Evolutionary conservation across 2,329 filamentous ascomycete species (phyloP), one percentile per base, ranked within the genome.

Genomic region (Penicillium sp.): DNA sequence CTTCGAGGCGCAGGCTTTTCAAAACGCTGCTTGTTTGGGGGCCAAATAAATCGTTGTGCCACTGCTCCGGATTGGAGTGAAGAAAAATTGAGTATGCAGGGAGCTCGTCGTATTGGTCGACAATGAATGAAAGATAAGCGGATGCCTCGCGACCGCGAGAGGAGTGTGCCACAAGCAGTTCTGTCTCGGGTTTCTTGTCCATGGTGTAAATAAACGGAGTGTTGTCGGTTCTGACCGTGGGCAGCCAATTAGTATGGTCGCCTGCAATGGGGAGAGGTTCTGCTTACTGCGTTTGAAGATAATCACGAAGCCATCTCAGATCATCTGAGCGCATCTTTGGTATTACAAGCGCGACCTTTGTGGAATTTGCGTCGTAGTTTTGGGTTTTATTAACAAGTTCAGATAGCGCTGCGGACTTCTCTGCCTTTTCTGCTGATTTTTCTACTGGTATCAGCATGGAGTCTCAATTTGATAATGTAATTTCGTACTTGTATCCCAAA

Each of bases 111-210:
- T 86, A 86, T 65, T 81, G 77, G 63, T 85, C 81, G 63, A 84
- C 79, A 59, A 86, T 77, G 67, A 84, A 85, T n/a, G 78, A 81
- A 25, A 85, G 74, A 62, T 86, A 86, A 6, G 83, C 77, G 69
- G 84, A 80, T 27, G 80, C 82, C 67, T 87, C 84, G 58, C 84
- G 80, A 18, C 84, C 84, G 66, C 86, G 55, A 44, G 35, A 25
- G 6, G 46, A 53, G 9, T 41, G 29, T 32, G 63, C 35, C 4
- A 49, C n/a, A 2, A 62, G 56, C 1, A 62, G 47, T 7, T 52
- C 52, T 8, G 40, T 40, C 34, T 62, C 58, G 27, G 61, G 63
- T 2, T 46, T 34, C 16, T 51, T 32, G 21, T 65, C 62, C 31
- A 56, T 60, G 2, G 60, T 60, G 37, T 63, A 67, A 21, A 66